Evolutionary conservation across 805 yeast species (phyloP).

Genomic region (Scheffersomyces lignosus): DNA sequence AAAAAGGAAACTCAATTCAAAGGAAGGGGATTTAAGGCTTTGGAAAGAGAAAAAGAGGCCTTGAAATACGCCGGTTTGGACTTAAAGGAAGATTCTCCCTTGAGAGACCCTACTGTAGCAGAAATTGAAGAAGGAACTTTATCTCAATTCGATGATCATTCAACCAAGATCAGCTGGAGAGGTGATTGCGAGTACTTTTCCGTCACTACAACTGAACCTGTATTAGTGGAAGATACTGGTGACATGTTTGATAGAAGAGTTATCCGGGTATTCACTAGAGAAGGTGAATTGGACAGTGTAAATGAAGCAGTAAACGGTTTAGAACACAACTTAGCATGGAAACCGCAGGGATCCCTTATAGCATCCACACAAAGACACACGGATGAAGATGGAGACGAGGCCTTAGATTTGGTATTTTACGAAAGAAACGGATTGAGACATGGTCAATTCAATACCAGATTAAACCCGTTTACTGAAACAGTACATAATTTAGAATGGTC

Average conservation of each 20-base stretch:
- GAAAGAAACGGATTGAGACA: constrained; percentile 93
- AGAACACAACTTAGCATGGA: constrained; percentile 78
- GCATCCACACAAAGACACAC: constrained; percentile 74
- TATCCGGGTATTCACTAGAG: constrained; percentile 77
- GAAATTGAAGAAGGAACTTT: constrained; percentile 67
- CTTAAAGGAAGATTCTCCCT: constrained; percentile 54
- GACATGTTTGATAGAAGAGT: constrained; percentile 60
- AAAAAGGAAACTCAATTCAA: constrained; percentile 93
- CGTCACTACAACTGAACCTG: constrained; percentile 60
- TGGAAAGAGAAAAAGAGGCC: constrained; percentile 61
- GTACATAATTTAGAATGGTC: constrained; percentile 74
- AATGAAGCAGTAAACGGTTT: constrained; percentile 87
- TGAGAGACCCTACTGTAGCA: constrained; percentile 87
- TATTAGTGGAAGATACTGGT: constrained; percentile 39
- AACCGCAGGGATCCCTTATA: constrained; percentile 85
- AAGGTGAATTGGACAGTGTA: constrained; percentile 75
- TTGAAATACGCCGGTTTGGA: constrained; percentile 68
- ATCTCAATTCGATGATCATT: constrained; percentile 52
- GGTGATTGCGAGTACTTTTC: constrained; percentile 90
- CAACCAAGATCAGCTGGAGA: constrained; percentile 77
- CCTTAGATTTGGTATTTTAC: constrained; percentile 66
- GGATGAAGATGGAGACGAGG: constrained; percentile 51
- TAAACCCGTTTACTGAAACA: constrained; percentile 46
- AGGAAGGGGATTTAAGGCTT: constrained; percentile 86
- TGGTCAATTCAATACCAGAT: constrained; percentile 75